Conservation (phyloP, 306 rosid genomes). For the Boehmeria nivea region DNA sequence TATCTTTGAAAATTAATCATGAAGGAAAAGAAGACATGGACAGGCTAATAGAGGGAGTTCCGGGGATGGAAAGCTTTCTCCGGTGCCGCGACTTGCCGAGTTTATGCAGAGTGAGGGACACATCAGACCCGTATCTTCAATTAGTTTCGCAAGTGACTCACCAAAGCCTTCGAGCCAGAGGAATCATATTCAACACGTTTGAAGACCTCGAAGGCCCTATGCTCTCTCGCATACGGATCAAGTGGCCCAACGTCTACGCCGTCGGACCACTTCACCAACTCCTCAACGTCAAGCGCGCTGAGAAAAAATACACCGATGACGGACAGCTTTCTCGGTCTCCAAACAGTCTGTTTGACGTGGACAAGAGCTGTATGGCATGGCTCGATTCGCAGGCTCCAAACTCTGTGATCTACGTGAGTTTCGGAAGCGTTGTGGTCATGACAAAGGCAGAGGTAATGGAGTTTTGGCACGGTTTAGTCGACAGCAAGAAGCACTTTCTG, state of each 20-base stretch:
- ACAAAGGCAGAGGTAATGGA: slow-evolving; percentile 18
- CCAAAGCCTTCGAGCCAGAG: slow-evolving; percentile 22
- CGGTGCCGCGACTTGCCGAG: slow-evolving; percentile 50
- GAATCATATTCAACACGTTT: slow-evolving; percentile 49
- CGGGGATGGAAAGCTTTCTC: slow-evolving; percentile 50
- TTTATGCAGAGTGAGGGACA: slow-evolving; percentile 3
- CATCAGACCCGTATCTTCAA: not conserved
- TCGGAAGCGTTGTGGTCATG: slow-evolving; percentile 28
- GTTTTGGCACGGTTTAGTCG: slow-evolving; percentile 57
- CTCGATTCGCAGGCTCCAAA: too few species aligned
- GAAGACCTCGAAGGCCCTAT: slow-evolving; percentile 50
- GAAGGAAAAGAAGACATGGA: slow-evolving; percentile 52
- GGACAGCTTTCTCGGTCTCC: too few species aligned
- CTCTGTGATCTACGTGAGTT: slow-evolving; percentile 40
- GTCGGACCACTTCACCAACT: too few species aligned
- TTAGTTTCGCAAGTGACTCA: not conserved
- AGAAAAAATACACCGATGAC: too few species aligned
- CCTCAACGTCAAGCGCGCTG: too few species aligned
- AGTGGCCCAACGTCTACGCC: slow-evolving; percentile 9
- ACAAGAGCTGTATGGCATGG: too few species aligned
- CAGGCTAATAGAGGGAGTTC: slow-evolving; percentile 19
- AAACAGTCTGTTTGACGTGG: too few species aligned
- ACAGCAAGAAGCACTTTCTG: slow-evolving; percentile 37
- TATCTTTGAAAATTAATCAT: too few species aligned
- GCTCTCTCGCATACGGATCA: slow-evolving; percentile 20